These are phyloP conservation scores for Xylariales sp. DNA, from an alignment of 2,329 filamentous ascomycete genomes.

Conservation along the genomic window DNA sequence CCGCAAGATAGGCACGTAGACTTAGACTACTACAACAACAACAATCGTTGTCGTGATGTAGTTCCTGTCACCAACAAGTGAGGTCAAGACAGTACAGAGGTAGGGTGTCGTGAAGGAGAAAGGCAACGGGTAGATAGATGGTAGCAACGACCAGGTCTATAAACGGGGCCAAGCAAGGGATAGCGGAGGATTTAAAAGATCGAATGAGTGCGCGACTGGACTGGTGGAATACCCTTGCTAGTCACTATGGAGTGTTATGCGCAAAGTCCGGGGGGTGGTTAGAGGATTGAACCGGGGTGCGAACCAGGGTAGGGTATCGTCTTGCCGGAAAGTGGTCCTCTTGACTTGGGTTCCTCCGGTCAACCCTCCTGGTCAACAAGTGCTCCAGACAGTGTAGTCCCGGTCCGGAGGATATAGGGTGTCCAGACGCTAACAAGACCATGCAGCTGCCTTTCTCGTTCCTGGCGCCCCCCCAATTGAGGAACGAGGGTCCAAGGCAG, in stretches of 20 bases:
- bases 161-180: constrained; percentile 17
- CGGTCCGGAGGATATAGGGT: constrained; percentile 18
- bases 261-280: constrained; percentile 16
- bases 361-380: constrained; percentile 4
- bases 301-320: constrained; percentile 2
- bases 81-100: too few relatives aligned
- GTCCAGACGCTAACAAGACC: constrained; percentile 8
- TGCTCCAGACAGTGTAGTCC: constrained; percentile 8
- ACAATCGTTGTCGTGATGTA: constrained; percentile 13
- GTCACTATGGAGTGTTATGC: constrained; percentile 25
- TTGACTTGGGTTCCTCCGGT: constrained; percentile 4
- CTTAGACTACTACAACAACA: constrained; percentile 11
- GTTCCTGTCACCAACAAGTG: too few relatives aligned
- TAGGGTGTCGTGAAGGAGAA: too few relatives aligned
- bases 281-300: constrained; percentile 4
- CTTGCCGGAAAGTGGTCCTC: constrained; percentile 7
- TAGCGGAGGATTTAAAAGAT: constrained; percentile 22
- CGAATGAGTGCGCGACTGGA: constrained; percentile 21
- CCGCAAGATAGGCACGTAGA: constrained; percentile 11
- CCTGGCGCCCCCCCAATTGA: too few relatives aligned
- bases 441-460: constrained; percentile 8
- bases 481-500: too few relatives aligned
- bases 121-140: constrained; percentile 18
- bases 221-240: constrained; percentile 21
- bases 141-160: constrained; percentile 15